These are phyloP conservation scores for Gossypium bickii DNA, from an alignment of 345 rosid genomes.

Conservation along the genomic window DNA sequence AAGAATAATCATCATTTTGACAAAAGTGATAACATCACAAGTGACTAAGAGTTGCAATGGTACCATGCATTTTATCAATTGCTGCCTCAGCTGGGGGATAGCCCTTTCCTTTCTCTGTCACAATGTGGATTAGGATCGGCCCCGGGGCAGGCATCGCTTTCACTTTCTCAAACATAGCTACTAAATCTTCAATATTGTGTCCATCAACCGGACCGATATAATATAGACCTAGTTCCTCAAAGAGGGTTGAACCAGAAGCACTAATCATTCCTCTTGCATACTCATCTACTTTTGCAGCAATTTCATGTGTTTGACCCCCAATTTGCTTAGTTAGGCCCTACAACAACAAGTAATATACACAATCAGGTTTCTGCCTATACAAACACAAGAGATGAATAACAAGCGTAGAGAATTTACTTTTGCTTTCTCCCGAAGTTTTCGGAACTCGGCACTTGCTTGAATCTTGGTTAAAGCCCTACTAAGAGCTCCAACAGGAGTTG, in stretches of 20 bases:
- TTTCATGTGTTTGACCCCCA: slow-evolving; percentile 47
- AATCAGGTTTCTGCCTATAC: slow-evolving; percentile 13
- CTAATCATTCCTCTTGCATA: slow-evolving; percentile 63
- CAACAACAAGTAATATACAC: slow-evolving; percentile 2
- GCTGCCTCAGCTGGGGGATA: slow-evolving; percentile 80
- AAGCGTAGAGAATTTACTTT: slow-evolving; percentile 33
- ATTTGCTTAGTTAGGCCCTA: slow-evolving; percentile 58
- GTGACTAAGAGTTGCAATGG: background rate
- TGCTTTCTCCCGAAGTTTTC: slow-evolving; percentile 66
- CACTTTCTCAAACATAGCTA: slow-evolving; percentile 48
- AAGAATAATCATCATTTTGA: slow-evolving; percentile 19
- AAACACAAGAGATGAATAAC: background rate
- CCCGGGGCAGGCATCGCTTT: slow-evolving; percentile 72
- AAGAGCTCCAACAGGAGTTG: slow-evolving; percentile 70
- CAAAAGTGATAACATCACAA: background rate
- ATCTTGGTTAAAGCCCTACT: slow-evolving; percentile 49
- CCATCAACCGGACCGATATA: slow-evolving; percentile 69
- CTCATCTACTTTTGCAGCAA: slow-evolving; percentile 73
- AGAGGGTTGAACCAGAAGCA: slow-evolving; percentile 54
- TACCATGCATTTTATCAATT: slow-evolving; percentile 72
- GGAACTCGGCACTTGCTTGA: slow-evolving; percentile 56
- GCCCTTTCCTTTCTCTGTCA: slow-evolving; percentile 76
- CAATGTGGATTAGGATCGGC: slow-evolving; percentile 63
- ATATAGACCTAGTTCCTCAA: slow-evolving; percentile 64
- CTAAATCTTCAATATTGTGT: slow-evolving; percentile 62